Evolutionary conservation across 208 protist species (phyloP).

Genomic region (Naegleria gruberi): DNA sequence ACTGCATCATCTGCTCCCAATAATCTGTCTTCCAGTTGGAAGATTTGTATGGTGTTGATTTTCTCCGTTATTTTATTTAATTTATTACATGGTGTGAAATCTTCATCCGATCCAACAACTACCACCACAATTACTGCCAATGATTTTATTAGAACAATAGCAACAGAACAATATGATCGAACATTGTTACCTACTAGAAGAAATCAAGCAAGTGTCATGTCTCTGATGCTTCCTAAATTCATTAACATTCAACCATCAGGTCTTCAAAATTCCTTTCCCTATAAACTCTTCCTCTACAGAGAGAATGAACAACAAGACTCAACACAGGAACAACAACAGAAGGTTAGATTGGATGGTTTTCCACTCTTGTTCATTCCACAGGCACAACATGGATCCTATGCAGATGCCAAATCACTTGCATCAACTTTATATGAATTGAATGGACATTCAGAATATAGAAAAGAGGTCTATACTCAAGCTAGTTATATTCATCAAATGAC

Average conservation of each 20-base stretch:
- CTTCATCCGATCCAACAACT: too few relatives aligned
- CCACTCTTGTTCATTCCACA: neutral
- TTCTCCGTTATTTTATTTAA: too few relatives aligned
- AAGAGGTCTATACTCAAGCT: neutral
- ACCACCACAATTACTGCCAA: too few relatives aligned
- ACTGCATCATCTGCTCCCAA: too few relatives aligned
- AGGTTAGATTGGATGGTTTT: neutral
- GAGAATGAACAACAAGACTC: neutral
- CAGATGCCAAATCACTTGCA: neutral
- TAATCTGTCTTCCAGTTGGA: too few relatives aligned
- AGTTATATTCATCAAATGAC: neutral
- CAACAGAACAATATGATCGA: too few relatives aligned
- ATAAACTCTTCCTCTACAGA: neutral
- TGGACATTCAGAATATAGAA: neutral
- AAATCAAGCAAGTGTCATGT: neutral
- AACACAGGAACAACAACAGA: neutral
- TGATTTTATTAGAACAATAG: too few relatives aligned
- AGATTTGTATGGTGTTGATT: too few relatives aligned
- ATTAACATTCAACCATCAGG: neutral
- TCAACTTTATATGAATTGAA: neutral
- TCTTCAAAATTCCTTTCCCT: neutral
- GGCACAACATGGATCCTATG: neutral
- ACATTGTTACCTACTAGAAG: neutral
- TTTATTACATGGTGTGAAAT: too few relatives aligned
- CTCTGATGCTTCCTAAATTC: neutral